Conservation (phyloP, 768 basidiomycete species). For the Rubroboletus satanas region DNA sequence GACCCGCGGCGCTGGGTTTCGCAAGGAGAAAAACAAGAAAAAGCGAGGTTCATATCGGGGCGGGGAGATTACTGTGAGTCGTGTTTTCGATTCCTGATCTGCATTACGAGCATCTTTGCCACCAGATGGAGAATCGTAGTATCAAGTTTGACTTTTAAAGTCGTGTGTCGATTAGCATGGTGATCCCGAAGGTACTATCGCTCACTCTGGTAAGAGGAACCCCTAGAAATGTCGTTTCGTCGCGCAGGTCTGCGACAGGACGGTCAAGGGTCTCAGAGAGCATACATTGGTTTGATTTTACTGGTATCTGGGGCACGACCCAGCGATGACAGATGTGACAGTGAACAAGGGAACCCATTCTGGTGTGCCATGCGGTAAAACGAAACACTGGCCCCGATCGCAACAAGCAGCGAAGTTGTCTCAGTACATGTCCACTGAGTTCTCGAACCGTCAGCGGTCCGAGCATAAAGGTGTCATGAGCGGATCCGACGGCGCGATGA, state of each 20-base stretch:
- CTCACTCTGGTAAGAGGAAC: neutral
- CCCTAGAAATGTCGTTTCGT: neutral
- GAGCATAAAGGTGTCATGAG: neutral
- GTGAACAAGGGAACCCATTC: neutral
- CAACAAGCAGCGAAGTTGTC: neutral
- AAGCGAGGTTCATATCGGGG: conserved; percentile 93
- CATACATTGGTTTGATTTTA: neutral
- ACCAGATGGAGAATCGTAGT: conserved; percentile 76
- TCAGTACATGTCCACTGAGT: too few species aligned
- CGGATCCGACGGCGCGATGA: neutral
- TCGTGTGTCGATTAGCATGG: neutral
- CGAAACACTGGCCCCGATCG: neutral
- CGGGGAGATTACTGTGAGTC: conserved; percentile 87
- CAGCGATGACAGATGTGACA: neutral
- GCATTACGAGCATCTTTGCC: conserved; percentile 1
- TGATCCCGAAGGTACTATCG: too few species aligned
- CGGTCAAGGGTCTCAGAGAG: neutral
- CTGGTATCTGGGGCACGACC: neutral
- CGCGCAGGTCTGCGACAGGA: neutral
- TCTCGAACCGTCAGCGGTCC: neutral
- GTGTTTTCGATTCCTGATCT: neutral
- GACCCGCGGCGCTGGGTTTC: conserved; percentile 91
- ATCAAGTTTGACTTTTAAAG: conserved; percentile 70
- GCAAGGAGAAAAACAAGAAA: conserved; percentile 99
- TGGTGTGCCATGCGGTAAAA: neutral